Conservation (phyloP, 2,329 filamentous ascomycete species). For the Allantophomopsis cytisporea region DNA sequence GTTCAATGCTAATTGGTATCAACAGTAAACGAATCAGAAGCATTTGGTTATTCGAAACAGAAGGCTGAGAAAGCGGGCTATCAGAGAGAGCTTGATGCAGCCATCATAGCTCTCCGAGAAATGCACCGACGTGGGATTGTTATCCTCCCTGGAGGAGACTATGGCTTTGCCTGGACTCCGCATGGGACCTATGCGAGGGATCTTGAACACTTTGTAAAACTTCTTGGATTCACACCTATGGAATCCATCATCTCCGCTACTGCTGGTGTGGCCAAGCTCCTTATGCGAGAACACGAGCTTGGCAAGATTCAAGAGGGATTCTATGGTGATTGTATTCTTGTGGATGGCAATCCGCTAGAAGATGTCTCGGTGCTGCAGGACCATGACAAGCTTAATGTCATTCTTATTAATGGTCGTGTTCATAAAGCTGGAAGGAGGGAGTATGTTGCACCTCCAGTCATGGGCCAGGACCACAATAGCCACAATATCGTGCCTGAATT, state of each 20-base stretch:
- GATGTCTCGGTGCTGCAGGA: conserved; percentile 23
- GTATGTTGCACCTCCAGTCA: conserved; percentile 5
- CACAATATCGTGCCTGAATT: conserved; percentile 10
- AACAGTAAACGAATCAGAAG: conserved; percentile 8
- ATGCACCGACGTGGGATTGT: conserved; percentile 29
- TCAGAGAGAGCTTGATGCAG: conserved; percentile 24
- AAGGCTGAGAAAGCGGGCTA: conserved; percentile 28
- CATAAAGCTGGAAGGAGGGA: conserved; percentile 20
- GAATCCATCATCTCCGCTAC: conserved; percentile 28
- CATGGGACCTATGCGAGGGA: conserved; percentile 30
- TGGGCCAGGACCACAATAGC: conserved; percentile 6
- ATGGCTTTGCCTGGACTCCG: conserved; percentile 29
- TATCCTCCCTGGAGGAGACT: conserved; percentile 28
- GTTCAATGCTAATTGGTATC: neutral
- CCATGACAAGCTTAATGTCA: conserved; percentile 26
- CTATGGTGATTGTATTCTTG: conserved; percentile 26
- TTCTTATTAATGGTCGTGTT: conserved; percentile 30
- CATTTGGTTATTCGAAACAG: conserved; percentile 24
- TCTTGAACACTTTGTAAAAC: conserved; percentile 26
- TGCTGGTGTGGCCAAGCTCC: conserved; percentile 20
- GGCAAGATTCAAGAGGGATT: conserved; percentile 24
- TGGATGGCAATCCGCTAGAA: conserved; percentile 27
- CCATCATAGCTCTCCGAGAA: conserved; percentile 23
- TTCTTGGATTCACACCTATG: conserved; percentile 26
- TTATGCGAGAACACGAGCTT: conserved; percentile 23